Percentiles rank a stretch among this genome's conserved stretches.
Evolutionary conservation across 1,139 yeast species (phyloP).

Genomic region (Lipomyces yarrowii): DNA sequence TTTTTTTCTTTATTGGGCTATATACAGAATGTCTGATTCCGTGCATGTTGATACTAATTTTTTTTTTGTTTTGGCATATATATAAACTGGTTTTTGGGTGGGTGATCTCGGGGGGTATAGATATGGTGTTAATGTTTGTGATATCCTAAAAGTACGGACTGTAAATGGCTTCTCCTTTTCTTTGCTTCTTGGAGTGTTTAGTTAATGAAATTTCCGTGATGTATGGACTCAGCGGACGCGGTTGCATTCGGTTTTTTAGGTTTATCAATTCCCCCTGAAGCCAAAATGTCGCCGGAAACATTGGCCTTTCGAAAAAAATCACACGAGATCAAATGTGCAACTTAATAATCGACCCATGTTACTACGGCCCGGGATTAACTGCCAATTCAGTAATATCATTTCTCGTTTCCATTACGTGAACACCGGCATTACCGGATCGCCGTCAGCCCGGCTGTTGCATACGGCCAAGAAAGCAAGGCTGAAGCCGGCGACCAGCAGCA

Average conservation of each 20-base stretch:
- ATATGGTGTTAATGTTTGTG: neutral
- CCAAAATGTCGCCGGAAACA: no score
- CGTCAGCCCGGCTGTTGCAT: neutral
- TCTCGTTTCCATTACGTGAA: neutral
- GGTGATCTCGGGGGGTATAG: neutral
- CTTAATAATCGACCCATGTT: neutral
- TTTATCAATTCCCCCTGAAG: neutral
- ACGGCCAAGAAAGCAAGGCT: neutral
- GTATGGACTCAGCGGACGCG: no score
- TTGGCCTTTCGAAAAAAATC: no score
- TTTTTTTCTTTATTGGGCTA: neutral
- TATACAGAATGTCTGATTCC: neutral
- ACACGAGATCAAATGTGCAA: no score
- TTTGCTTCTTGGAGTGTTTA: neutral
- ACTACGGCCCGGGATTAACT: neutral
- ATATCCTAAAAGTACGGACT: neutral
- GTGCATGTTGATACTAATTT: neutral
- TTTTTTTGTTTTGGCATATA: neutral
- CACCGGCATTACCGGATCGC: neutral
- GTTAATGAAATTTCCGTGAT: neutral
- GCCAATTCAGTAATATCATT: neutral
- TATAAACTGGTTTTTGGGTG: neutral
- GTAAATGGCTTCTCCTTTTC: neutral
- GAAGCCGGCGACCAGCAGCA: no score
- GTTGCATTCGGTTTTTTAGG: neutral